A percentile compares a stretch with the other conserved stretches of the same genome.
Evolutionary conservation across 1,284 basidiomycete species (phyloP).

Genomic region (Trichosporon inkin): DNA sequence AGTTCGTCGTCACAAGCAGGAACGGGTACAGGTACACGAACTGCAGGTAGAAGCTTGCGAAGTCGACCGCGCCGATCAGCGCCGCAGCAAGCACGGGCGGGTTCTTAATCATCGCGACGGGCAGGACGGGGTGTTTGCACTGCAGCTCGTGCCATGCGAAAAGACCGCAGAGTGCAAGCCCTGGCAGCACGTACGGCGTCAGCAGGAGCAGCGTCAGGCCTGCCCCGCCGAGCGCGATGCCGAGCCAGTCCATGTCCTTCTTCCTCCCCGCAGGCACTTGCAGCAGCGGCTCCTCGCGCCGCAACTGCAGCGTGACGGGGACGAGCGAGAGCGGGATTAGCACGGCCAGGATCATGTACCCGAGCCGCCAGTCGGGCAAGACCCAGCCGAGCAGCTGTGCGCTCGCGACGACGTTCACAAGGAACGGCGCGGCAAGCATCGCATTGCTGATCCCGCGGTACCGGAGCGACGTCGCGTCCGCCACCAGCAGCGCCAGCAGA

Average conservation of each 20-base stretch:
- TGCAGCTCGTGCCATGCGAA: conserved; percentile 52
- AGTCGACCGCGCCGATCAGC: conserved; percentile 67
- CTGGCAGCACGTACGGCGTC: conserved; percentile 31
- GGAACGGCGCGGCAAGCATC: conserved; percentile 64
- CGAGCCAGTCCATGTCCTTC: background rate
- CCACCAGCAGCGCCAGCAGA: conserved; percentile 68
- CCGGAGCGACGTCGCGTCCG: conserved; percentile 71
- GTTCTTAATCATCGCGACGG: conserved; percentile 59
- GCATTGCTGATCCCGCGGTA: conserved; percentile 68
- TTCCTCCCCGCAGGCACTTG: background rate
- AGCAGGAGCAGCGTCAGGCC: background rate
- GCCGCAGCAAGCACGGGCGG: conserved; percentile 60
- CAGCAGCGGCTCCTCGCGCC: background rate
- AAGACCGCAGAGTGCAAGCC: conserved; percentile 48
- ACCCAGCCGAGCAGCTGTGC: conserved; percentile 64
- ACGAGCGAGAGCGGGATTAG: conserved; percentile 44
- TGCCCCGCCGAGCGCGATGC: background rate
- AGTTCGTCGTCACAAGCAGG: conserved; percentile 44
- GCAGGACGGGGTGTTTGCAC: conserved; percentile 52
- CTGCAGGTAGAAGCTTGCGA: conserved; percentile 57
- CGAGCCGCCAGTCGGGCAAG: conserved; percentile 60
- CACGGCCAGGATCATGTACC: conserved; percentile 59
- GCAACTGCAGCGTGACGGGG: conserved; percentile 31
- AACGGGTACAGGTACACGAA: conserved; percentile 46
- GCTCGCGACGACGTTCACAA: conserved; percentile 59